These are phyloP conservation scores for Albophoma yamanashiensis DNA, from an alignment of 2,329 filamentous ascomycete genomes.

Conservation along the genomic window DNA sequence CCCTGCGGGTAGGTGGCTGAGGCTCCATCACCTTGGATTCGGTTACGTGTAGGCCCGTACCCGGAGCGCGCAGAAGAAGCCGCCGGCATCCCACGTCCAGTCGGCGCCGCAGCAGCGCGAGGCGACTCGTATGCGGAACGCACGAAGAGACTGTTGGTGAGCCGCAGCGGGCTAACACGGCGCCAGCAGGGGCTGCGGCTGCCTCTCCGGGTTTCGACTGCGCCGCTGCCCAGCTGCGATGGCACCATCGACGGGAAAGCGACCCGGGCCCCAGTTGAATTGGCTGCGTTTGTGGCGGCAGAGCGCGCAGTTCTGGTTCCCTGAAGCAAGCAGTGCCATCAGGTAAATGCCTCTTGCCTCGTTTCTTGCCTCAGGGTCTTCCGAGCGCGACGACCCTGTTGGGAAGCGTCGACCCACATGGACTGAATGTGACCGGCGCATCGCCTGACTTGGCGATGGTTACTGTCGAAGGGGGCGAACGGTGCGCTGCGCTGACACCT, in stretches of 20 bases:
- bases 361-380: not conserved
- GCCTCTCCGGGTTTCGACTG: not conserved
- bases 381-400: too few relatives aligned
- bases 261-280: not conserved
- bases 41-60: too few relatives aligned
- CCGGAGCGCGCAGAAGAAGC: not conserved
- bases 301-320: not conserved
- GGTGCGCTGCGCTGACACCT: too few relatives aligned
- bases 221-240: not conserved
- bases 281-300: not conserved
- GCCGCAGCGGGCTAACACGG: not conserved
- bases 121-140: not conserved
- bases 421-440: too few relatives aligned
- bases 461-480: too few relatives aligned
- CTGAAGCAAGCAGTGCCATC: not conserved
- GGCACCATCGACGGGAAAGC: not conserved
- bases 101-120: not conserved
- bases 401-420: too few relatives aligned
- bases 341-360: not conserved
- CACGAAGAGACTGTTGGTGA: not conserved
- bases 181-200: not conserved
- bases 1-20: not conserved
- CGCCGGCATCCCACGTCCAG: not conserved
- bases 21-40: not conserved
- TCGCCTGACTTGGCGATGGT: too few relatives aligned